Conservation (phyloP, 2,329 filamentous ascomycete genomes). For the Zasmidium angulare region DNA sequence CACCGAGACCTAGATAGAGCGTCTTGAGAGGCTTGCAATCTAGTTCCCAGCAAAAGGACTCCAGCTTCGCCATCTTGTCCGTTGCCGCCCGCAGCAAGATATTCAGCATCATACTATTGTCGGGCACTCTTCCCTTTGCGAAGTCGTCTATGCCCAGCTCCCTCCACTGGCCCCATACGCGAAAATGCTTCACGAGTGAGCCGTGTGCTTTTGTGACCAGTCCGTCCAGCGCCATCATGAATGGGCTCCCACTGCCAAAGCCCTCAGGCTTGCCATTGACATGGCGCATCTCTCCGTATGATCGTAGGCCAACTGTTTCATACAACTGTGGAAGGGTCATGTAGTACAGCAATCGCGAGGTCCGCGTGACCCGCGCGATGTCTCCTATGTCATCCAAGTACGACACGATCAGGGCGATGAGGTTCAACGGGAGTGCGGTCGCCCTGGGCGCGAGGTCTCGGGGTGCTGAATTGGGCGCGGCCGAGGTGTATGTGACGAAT, state of each 20-base stretch:
- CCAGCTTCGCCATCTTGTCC: conserved; percentile 58
- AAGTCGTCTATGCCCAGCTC: conserved; percentile 59
- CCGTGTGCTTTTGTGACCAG: conserved; percentile 58
- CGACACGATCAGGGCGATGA: conserved; percentile 58
- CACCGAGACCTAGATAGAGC: conserved; percentile 57
- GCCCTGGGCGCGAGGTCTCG: conserved; percentile 13
- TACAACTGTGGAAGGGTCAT: conserved; percentile 64
- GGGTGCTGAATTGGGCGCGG: conserved; percentile 17
- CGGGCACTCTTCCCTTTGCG: conserved; percentile 60
- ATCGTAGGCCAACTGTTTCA: conserved; percentile 55
- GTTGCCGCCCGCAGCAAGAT: conserved; percentile 59
- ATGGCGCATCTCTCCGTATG: conserved; percentile 60
- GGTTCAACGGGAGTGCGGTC: conserved; percentile 53
- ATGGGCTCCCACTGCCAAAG: conserved; percentile 62
- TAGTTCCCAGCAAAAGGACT: conserved; percentile 61
- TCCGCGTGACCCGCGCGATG: conserved; percentile 59
- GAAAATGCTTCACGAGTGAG: conserved; percentile 53
- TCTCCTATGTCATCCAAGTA: conserved; percentile 59
- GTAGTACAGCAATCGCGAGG: conserved; percentile 63
- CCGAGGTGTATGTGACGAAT: conserved; percentile 30
- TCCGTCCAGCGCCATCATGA: conserved; percentile 63
- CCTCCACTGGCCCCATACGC: conserved; percentile 57
- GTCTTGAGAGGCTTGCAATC: conserved; percentile 61
- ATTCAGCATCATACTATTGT: conserved; percentile 64
- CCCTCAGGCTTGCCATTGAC: conserved; percentile 59